Evolutionary conservation across 1,139 yeast genomes (phyloP), one percentile per base, ranked within the genome.

Genomic region (Chernovozyma sophiae-reginae): DNA sequence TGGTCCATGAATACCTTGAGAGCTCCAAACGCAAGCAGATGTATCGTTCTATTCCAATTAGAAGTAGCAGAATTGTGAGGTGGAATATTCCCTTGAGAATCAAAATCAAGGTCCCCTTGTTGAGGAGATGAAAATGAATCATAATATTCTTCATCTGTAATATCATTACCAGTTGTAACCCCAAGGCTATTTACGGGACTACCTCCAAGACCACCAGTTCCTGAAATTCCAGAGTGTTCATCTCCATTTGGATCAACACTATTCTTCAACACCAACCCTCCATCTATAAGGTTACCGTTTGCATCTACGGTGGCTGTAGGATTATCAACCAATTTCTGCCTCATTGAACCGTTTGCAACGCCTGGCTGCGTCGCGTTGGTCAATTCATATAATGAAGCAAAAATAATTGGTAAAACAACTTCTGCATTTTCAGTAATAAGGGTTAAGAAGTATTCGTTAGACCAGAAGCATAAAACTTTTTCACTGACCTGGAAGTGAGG

Each of bases 401-500:
- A 94, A 32, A 92, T 79, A 38, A 92, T 89, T 17, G 98, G 98
- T 49, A 92, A 68, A 37, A 92, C 90, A 30, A 86, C 92, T 52
- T 89, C 96, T 11, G 95, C 92, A 53, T 79, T 80, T 54, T 92
- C 97, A 22, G 95, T 86, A 34, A 94, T 89, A 46, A 92, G 66
- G 30, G 90, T 84, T 49, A 92, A 77, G 57, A 92, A 90, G 64
- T 86, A 90, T 56, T 92, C 98, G 59, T 92, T 92, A 49, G 86
- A 85, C 95, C 97, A 94, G 60, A 81, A 89, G 56, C 92, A 86
- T 42, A 92, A 73, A 1, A 94, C 96, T 50, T 95, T 89, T 61
- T 92, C 99, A 45, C 95, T 86, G 20, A 92, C 97, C 68, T 94
- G 98, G 69, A 92, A 94, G 66, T 92, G 98, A 19, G 96, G 89